A percentile compares a stretch with the other conserved stretches of the same genome.
phyloP scores from a whole-genome alignment of 306 rosid species.

The cucumber (Cucumis sativus) region Cucumber_9930_V3 NC_026657.2:22581001-22581500 shows the following conservation, averaged over 20 bases:
- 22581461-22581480: not conserved
- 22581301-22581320: not conserved
- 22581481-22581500: not conserved
- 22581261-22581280: not conserved
- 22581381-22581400: not conserved
- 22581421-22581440: not conserved
- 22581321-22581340: not conserved
- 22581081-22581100: conserved; percentile 69
- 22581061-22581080: conserved; percentile 36
- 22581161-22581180: conserved; percentile 76
- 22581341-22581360: not conserved
- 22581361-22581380: not conserved
- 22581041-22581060: not conserved
- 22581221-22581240: conserved; percentile 66
- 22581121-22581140: conserved; percentile 83
- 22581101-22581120: conserved; percentile 60
- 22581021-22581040: not conserved
- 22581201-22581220: conserved; percentile 39
- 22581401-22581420: not conserved
- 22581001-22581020: not conserved
- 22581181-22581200: conserved; percentile 43
- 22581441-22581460: not conserved
- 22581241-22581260: not conserved
- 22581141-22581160: conserved; percentile 84
- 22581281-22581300: not conserved